Evolutionary conservation across 140 eudicot species (phyloP), one percentile per base, ranked within the genome.

Genomic region (Artemisia princeps): DNA sequence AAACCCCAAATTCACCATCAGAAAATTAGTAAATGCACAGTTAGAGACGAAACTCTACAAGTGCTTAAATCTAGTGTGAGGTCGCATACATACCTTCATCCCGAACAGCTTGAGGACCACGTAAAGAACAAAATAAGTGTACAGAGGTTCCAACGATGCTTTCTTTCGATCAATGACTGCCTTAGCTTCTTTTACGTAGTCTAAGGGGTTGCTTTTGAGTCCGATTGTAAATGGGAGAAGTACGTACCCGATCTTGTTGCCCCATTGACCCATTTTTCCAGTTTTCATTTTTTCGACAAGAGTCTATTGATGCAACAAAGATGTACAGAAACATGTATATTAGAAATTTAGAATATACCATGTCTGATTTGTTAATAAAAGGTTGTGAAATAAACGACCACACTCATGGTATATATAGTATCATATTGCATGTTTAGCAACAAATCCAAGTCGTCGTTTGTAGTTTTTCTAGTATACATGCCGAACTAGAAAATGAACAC

Each of bases 101-200:
- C 95, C 96, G 46, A 86, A 78, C 56, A 81, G 57, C 55, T 74
- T 66, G 70, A 81, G 77, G n/a, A 79, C 68, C 12, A 81, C 6
- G 26, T 70, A 64, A 50, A 71, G 82, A 15, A 74, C 37, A 9
- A 44, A 26, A 56, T 59, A 83, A 30, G 86, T 49, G 66, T 59
- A 77, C 17, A 76, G 26, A 63, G 87, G 78, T 65, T 82, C 96
- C 20, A 86, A 68, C 2, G 95, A 89, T 33, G 62, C 78, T 67
- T 86, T 89, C 80, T 86, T 89, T 64, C 65, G 66, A 64, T 89
- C 88, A 60, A 86, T 82, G 22, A 75, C 70, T 1, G 85, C 81
- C 70, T 89, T 84, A 13, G 96, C 96, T 65, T 80, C 75, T 40
- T 72, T 74, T 1, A 86, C 76, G 7, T 89, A 79, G 71, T 80